These are phyloP conservation scores for Aphanocladium album DNA, from an alignment of 2,329 filamentous ascomycete species.

Conservation along the genomic window DNA sequence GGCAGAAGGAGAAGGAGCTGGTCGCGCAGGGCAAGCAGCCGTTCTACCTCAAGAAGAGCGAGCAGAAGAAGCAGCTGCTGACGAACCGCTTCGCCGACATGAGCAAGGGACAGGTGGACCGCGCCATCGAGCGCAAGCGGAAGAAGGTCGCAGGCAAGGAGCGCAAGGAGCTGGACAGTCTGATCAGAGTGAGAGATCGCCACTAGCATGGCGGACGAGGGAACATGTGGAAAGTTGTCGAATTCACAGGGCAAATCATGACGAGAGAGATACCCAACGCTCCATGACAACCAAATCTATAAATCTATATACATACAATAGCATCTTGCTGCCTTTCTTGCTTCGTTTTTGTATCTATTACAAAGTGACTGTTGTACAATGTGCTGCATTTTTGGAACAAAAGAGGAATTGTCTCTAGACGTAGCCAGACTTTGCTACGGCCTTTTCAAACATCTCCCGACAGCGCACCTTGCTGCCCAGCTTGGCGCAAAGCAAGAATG, in stretches of 20 bases:
- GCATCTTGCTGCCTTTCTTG: background rate
- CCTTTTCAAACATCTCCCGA: slow-evolving; percentile 69
- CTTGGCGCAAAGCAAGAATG: slow-evolving; percentile 85
- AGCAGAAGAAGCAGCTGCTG: slow-evolving; percentile 82
- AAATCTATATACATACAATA: slow-evolving; percentile 4
- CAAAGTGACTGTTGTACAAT: background rate
- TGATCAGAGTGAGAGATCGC: slow-evolving; percentile 27
- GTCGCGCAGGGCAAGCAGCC: slow-evolving; percentile 86
- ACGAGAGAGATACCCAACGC: slow-evolving; percentile 7
- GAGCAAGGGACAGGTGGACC: slow-evolving; percentile 80
- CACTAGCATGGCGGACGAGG: background rate
- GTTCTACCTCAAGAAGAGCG: slow-evolving; percentile 87
- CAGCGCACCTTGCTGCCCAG: slow-evolving; percentile 80
- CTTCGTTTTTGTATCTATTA: background rate
- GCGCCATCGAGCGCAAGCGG: slow-evolving; percentile 76
- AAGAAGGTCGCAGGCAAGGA: slow-evolving; percentile 89
- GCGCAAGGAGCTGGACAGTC: slow-evolving; percentile 61
- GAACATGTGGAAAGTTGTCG: background rate
- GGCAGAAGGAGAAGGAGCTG: slow-evolving; percentile 75
- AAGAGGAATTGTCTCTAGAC: slow-evolving; percentile 15
- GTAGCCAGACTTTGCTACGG: slow-evolving; percentile 34
- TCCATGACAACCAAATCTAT: slow-evolving; percentile 2
- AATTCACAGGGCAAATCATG: background rate
- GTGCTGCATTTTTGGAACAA: no score
- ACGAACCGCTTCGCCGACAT: slow-evolving; percentile 75